A percentile compares a stretch with the other conserved stretches of the same genome.
phyloP scores from a whole-genome alignment of 2,329 filamentous ascomycete genomes.

The Rachicladosporium sp. region DNA sequence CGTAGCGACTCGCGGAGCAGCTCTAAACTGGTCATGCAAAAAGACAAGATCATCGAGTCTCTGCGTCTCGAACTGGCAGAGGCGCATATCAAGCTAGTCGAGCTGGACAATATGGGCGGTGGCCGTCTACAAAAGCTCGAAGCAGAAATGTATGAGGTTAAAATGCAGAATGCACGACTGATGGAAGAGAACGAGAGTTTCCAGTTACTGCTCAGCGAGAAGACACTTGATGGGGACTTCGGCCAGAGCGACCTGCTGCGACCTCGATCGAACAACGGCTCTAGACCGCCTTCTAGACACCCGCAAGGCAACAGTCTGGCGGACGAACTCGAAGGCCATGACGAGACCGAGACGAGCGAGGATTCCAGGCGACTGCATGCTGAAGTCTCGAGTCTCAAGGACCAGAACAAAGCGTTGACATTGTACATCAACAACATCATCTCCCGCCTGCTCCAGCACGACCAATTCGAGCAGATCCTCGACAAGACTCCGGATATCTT shows the following conservation, averaged over 20 bases:
- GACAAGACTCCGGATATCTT: conserved; percentile 56
- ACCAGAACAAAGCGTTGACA: conserved; percentile 93
- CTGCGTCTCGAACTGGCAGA: conserved; percentile 86
- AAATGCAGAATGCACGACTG: conserved; percentile 87
- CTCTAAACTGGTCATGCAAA: conserved; percentile 82
- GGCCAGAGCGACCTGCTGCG: conserved; percentile 11
- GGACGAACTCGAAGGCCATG: conserved; percentile 67
- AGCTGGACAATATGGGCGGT: conserved; percentile 85
- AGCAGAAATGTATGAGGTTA: conserved; percentile 75
- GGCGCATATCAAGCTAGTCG: conserved; percentile 86
- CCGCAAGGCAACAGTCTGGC: conserved; percentile 53
- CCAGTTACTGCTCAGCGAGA: conserved; percentile 84
- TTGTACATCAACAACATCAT: conserved; percentile 99
- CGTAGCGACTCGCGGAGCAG: conserved; percentile 73
- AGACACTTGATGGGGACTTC: conserved; percentile 90
- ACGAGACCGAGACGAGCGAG: conserved; percentile 50
- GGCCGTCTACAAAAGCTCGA: conserved; percentile 84
- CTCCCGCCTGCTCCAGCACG: conserved; percentile 81
- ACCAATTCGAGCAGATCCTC: conserved; percentile 88
- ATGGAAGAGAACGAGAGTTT: conserved; percentile 99
- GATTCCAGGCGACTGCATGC: conserved; percentile 54
- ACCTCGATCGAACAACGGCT: conserved; percentile 24
- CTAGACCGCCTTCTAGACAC: conserved; percentile 41
- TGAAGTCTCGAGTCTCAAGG: conserved; percentile 69
- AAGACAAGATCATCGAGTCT: conserved; percentile 91